Evolutionary conservation across 257 asterid genomes (phyloP), one percentile per base, ranked within the genome.

Genomic region (Primulina tabacum): DNA sequence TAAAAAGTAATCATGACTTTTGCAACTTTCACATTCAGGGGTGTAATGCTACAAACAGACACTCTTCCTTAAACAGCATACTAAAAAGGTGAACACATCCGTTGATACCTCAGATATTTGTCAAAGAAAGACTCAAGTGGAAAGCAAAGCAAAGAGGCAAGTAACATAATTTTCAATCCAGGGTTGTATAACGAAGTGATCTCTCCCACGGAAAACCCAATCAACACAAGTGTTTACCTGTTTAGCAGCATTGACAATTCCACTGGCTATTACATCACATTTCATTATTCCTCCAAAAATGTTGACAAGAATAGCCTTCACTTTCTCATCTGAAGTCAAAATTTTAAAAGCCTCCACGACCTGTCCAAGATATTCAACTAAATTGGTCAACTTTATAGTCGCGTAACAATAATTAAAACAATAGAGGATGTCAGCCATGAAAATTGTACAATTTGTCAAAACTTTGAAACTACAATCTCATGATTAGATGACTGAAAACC

Each of bases 261-360:
- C 99, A 74, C 97, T 86, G 73, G 99, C 97, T 72, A 94, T 94
- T 11, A 94, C 90, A 71, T 94, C 99, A 50, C 99, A 94, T 84
- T 94, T 91, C 99, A 94, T 94, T 59, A 94, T 94, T 79, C 99
- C 99, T 75, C 99, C 99, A 77, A 94, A 94, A 67, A 94, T 91
- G 88, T 94, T 91, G 78, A 94, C 99, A 69, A 94, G 84, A 71
- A 94, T 94, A 69, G 93, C 99, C 81, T 91, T 94, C 78, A 94
- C 99, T 82, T 91, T 94, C 57, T 94, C 95, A 75, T 94, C 99
- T 40, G 99, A 86, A 26, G 99, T 94, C 81, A 94, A 80, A 74
- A 94, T 94, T 79, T 91, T 94, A 71, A 94, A 94, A 71, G 97
- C 99, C 84, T 94, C 99, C 81, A 94, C 97, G 71, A 94, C 99